A percentile compares a stretch with the other conserved stretches of the same genome.
These are phyloP conservation scores for Calonectria hawksworthii DNA, from an alignment of 2,329 filamentous ascomycete genomes.

Conservation along the genomic window DNA sequence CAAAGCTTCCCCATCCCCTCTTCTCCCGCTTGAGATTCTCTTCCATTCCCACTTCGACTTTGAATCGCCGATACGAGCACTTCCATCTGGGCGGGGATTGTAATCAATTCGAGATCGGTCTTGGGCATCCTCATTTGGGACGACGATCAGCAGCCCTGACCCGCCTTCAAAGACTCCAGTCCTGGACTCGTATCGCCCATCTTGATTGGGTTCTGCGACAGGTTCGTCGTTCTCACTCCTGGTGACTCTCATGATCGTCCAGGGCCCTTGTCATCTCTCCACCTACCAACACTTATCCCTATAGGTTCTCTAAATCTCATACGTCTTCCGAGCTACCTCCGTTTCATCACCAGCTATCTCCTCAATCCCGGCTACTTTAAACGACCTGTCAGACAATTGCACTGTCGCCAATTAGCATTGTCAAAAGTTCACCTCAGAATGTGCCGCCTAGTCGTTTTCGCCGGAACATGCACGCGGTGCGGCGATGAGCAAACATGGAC, in stretches of 20 bases:
- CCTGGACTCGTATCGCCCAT: neutral
- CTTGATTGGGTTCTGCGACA: neutral
- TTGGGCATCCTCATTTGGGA: neutral
- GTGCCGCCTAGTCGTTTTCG: slow-evolving; percentile 63
- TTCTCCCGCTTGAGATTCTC: neutral
- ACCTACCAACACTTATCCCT: slow-evolving; percentile 15
- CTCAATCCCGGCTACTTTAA: neutral
- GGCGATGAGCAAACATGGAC: slow-evolving; percentile 57
- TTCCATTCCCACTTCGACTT: neutral
- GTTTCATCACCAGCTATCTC: neutral
- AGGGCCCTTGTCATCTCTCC: slow-evolving; percentile 1
- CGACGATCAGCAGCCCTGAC: neutral
- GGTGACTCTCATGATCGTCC: neutral
- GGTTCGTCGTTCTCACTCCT: slow-evolving; percentile 12
- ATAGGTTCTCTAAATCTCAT: neutral
- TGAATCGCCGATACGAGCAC: neutral
- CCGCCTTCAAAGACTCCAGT: neutral
- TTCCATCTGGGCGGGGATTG: neutral
- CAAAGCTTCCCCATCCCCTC: slow-evolving; percentile 4
- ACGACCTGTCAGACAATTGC: slow-evolving; percentile 1
- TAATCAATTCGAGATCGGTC: slow-evolving; percentile 6
- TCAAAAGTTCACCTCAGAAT: slow-evolving; percentile 47
- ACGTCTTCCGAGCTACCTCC: neutral
- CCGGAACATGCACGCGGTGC: slow-evolving; percentile 60
- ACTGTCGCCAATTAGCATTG: slow-evolving; percentile 1